A percentile compares a stretch with the other conserved stretches of the same genome.
Evolutionary conservation across 495 filamentous ascomycete genomes (phyloP).

Genomic region (Lepidopterella palustris): DNA sequence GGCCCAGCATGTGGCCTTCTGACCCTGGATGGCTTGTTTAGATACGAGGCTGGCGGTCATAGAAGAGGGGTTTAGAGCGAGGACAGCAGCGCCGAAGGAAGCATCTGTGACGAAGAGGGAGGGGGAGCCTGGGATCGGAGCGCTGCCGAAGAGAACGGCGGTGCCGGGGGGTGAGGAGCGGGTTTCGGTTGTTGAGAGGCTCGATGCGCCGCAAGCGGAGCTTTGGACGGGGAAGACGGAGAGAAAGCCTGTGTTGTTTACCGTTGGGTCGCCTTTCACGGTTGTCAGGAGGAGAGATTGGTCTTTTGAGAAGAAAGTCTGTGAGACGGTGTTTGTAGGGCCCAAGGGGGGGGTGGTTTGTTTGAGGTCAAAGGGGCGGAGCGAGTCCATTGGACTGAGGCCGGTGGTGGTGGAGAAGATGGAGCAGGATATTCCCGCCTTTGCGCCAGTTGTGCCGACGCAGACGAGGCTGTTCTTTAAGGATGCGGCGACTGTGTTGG

Average conservation of each 20-base stretch:
- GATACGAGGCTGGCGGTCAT: background rate
- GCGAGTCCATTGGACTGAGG: constrained; percentile 39
- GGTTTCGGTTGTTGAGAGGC: constrained; percentile 28
- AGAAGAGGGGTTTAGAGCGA: constrained; percentile 32
- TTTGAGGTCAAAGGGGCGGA: constrained; percentile 42
- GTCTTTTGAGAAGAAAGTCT: constrained; percentile 51
- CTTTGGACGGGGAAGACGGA: constrained; percentile 41
- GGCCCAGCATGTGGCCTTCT: constrained; percentile 54
- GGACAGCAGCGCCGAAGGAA: constrained; percentile 46
- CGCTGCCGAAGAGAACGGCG: constrained; percentile 49
- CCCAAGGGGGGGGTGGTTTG: constrained; percentile 51
- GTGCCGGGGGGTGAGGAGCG: constrained; percentile 38
- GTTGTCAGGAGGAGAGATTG: constrained; percentile 46
- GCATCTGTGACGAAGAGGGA: constrained; percentile 50
- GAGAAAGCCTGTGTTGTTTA: constrained; percentile 51
- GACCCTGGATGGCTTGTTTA: constrained; percentile 39
- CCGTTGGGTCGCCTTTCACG: constrained; percentile 50
- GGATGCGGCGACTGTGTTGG: constrained; percentile 50
- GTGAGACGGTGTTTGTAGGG: constrained; percentile 48
- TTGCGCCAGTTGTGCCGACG: constrained; percentile 48
- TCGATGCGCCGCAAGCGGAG: constrained; percentile 3
- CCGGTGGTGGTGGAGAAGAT: constrained; percentile 36
- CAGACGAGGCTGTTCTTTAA: constrained; percentile 44
- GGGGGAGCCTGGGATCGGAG: constrained; percentile 37
- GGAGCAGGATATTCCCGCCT: constrained; percentile 49